Evolutionary conservation across 192 early-diverging fungal species (phyloP), one percentile per base, ranked within the genome.

Genomic region (Geranomyces michiganensis): DNA sequence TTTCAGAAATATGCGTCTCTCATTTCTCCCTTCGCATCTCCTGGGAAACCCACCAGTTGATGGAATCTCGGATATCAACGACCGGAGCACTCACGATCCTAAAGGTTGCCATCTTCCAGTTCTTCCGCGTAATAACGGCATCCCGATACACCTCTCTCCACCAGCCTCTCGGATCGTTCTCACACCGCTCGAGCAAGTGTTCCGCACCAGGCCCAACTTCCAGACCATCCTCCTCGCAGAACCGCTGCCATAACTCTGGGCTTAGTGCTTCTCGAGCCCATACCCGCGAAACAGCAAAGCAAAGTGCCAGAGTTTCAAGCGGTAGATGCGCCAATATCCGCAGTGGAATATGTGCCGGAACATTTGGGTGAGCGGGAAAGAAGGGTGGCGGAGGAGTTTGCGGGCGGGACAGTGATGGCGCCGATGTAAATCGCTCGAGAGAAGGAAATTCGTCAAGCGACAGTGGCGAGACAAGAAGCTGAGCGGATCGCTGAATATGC

Each of bases 81-180:
- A 78, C 61, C 15, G 47, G 47, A 17, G 69, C 31, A 46, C 56
- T 51, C 24, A 33, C 32, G 2, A 78, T 26, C 4, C 10, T 29
- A 45, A 33, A 78, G 17, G 10, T 46, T 31, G 66, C 76, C 30
- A 8, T 9, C 36, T 24, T 33, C 71, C 76, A 74, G 46, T 78
- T 78, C 29, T 53, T 24, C 41, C 43, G 55, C 13, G 59, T 19
- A 26, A 51, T 33, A 7, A 48, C 21, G 19, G 47, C 30, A 56
- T 69, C 51, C 30, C 59, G 21, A 48, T 72, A 78, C 14, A 78
- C 71, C 43, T 73, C 76, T 41, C 68, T 74, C 76, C 76, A 78
- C 48, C 47, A 67, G 0, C 21, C 26, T 3, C 30, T 22, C 8
- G 6, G 46, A 55, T 67, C 66, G 1, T 36, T 32, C 33, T 22